Evolutionary conservation across 306 rosid genomes (phyloP), one percentile per base, ranked within the genome.

Genomic region (Prunus mongolica): DNA sequence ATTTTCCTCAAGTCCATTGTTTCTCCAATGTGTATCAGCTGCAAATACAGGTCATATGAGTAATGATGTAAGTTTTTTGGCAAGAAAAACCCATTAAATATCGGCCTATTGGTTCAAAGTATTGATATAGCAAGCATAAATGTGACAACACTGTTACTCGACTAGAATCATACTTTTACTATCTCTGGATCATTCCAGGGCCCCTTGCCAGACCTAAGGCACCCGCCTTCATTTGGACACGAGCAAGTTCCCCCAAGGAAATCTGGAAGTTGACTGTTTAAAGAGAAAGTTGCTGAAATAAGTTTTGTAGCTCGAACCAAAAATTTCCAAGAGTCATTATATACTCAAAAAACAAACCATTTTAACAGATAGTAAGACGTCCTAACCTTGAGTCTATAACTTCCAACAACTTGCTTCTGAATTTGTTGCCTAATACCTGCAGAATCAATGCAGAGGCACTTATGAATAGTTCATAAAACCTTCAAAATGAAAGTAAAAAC

Each of bases 241-340:
- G 87, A 92, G 84, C 99, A 95, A 73, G 83, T 80, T 80, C 99
- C 99, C 24, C 99, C 99, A 18, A 95, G 90, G 79, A 92, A 95
- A 82, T 87, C 90, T 2, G 99, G 99, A 79, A 95, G 96, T 79
- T 95, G 97, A 81, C 99, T 95, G 96, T 79, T 78, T 54, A 61
- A 38, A 76, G 34, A 71, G 72, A 83, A 63, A 19, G 61, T 68
- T 38, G 28, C 51, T 50, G 55, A 84, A 67, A 74, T 71, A 63
- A 80, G 54, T 64, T 15, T 63, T 12, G 71, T 25, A 46, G 67
- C 67, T 52, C 49, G 7, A 52, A 27, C 50, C 52, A 24, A 30
- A 34, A 25, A 19, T 49, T 20, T 28, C 18, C 38, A 30, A 49
- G 3, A 22, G 15, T 12, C 15, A 22, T 16, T 73, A 19, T 57